Base-by-base conservation (phyloP, 148 eudicot genomes). In the Oxyria digyna region DNA sequence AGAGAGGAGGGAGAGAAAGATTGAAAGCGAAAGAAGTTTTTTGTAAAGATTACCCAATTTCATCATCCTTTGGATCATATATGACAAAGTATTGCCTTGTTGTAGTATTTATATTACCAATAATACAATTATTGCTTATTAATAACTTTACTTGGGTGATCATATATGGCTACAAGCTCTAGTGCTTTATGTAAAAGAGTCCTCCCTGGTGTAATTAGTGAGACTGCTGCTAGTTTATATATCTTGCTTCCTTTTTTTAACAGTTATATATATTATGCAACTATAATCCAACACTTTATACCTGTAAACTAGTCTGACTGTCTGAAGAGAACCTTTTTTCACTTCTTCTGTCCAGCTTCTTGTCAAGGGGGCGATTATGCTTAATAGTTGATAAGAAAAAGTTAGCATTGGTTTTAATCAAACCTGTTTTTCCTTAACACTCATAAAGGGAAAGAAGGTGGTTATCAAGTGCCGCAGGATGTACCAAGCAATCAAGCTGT, bases 401-500 rank as follows among this genome's bases (percentile, higher is more conserved):
- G 45, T 38, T 23, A 66, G 0, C 8, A 8, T 18, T 38, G 27
- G 0, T 66, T 20, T 18, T 24, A 66, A 38, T 14, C 13, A 6
- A 17, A 68, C 1, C 49, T 26, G 26, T 15, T 2, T 59, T 29
- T 15, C 33, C 26, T 29, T 29, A 59, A 27, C 12, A 33, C 65
- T 65, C 42, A 68, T 69, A 38, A 35, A 73, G 83, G 79, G 69
- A 76, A 74, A 76, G 83, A 80, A 59, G 83, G 83, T 40, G 46
- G 14, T 63, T 80, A 80, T 74, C 77, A 74, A 20, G 27, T 29
- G 45, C 66, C 77, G 12, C 77, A 80, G 38, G 71, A 50, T 73
- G 77, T 78, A 62, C 84, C 94, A 42, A 81, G 77, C 70, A 85
- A 81, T 31, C 89, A 84, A 57, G 84, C 68, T 67, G 46, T 38